Evolutionary conservation across 805 yeast genomes (phyloP).

Genomic region (Sugiyamaella marilandica): DNA sequence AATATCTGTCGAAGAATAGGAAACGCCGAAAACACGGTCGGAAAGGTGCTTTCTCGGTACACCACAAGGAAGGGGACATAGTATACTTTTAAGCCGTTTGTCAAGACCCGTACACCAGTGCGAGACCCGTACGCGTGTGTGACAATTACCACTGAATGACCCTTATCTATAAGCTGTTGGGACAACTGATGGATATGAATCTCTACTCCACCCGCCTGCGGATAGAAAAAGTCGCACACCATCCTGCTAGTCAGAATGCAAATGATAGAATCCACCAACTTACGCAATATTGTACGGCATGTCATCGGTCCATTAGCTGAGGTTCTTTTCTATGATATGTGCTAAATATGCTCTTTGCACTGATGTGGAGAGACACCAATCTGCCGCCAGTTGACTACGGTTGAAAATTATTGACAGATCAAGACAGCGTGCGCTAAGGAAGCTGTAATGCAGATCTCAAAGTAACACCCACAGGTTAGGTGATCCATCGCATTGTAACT

Average conservation of each 20-base stretch:
- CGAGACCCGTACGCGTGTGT: slow-evolving; percentile 87
- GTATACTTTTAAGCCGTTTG: slow-evolving; percentile 90
- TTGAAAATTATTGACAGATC: no score
- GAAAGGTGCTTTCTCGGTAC: slow-evolving; percentile 81
- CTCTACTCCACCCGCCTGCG: slow-evolving; percentile 98
- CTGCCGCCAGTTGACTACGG: no score
- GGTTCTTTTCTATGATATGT: no score
- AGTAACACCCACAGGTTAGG: no score
- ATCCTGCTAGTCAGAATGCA: slow-evolving; percentile 35
- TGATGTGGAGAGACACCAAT: no score
- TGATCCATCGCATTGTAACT: no score
- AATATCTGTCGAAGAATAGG: slow-evolving; percentile 82
- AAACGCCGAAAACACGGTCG: slow-evolving; percentile 83
- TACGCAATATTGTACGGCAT: slow-evolving; percentile 29
- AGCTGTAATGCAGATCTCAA: no score
- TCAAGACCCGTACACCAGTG: slow-evolving; percentile 72
- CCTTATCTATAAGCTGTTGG: slow-evolving; percentile 65
- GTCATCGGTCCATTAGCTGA: no score
- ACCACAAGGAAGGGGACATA: slow-evolving; percentile 78
- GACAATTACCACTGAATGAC: slow-evolving; percentile 79
- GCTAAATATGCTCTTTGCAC: no score
- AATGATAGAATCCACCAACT: slow-evolving; percentile 7
- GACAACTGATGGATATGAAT: slow-evolving; percentile 90
- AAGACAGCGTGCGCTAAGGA: no score
- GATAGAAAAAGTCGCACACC: slow-evolving; percentile 96